These are phyloP conservation scores for Thermochaetoides dissita DNA, from an alignment of 2,329 filamentous ascomycete species.

Conservation along the genomic window DNA sequence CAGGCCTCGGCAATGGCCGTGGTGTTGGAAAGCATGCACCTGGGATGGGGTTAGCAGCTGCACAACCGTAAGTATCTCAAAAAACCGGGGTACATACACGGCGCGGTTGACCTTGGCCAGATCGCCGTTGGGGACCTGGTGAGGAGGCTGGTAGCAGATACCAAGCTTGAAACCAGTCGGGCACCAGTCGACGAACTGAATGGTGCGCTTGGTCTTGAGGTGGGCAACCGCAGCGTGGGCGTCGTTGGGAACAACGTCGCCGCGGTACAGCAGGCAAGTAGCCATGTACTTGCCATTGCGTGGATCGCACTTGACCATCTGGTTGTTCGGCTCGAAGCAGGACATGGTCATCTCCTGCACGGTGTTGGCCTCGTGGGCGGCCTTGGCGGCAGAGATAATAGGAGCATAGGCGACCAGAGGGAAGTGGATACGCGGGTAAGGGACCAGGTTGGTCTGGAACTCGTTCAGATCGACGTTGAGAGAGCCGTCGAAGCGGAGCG, in stretches of 20 bases:
- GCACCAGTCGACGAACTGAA: slow-evolving; percentile 99
- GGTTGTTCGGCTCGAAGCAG: slow-evolving; percentile 99
- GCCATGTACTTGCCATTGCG: slow-evolving; percentile 99
- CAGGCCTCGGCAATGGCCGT: slow-evolving; percentile 97
- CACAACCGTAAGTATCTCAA: slow-evolving; percentile 6
- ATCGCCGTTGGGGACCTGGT: slow-evolving; percentile 92
- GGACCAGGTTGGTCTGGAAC: slow-evolving; percentile 99
- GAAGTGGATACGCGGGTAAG: slow-evolving; percentile 98
- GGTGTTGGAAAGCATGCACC: slow-evolving; percentile 98
- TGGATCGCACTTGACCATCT: slow-evolving; percentile 99
- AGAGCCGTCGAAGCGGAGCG: slow-evolving; percentile 94
- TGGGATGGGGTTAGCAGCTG: slow-evolving; percentile 22
- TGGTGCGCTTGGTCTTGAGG: slow-evolving; percentile 98
- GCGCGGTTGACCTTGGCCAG: slow-evolving; percentile 96
- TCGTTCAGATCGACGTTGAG: slow-evolving; percentile 99
- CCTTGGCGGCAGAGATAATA: slow-evolving; percentile 88
- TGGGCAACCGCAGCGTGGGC: slow-evolving; percentile 83
- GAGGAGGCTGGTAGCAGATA: slow-evolving; percentile 98
- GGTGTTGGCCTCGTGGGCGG: slow-evolving; percentile 93
- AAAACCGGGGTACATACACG: slow-evolving; percentile 52
- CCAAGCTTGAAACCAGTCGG: slow-evolving; percentile 99
- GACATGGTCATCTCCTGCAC: slow-evolving; percentile 97
- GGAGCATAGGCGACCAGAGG: slow-evolving; percentile 92
- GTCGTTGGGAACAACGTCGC: slow-evolving; percentile 94
- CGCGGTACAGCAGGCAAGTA: slow-evolving; percentile 93